These are phyloP conservation scores for Chlorella sp. DNA, from an alignment of 139 green algal species.

Conservation along the genomic window DNA sequence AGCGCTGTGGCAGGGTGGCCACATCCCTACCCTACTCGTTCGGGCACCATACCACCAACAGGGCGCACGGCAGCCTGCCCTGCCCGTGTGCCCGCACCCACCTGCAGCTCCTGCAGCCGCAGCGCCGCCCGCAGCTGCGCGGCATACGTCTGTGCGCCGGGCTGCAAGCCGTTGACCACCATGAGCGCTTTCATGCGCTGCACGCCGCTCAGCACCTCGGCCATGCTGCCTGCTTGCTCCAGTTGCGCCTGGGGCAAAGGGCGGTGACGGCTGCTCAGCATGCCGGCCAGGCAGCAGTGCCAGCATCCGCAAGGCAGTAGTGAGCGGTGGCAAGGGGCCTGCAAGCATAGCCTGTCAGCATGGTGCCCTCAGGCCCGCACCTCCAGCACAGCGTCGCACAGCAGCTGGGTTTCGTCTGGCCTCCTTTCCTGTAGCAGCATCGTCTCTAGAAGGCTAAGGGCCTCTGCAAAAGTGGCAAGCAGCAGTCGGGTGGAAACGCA, in stretches of 20 bases:
- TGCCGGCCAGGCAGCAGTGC: neutral
- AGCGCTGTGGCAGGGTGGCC: too few relatives aligned
- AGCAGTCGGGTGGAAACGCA: too few relatives aligned
- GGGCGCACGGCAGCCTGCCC: neutral
- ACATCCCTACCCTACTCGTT: neutral
- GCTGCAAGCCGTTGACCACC: neutral
- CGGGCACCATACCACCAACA: too few relatives aligned
- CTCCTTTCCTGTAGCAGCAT: neutral
- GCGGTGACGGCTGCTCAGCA: neutral
- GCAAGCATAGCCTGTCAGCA: too few relatives aligned
- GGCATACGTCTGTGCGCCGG: neutral
- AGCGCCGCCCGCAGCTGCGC: conserved; percentile 11
- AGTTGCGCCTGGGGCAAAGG: neutral
- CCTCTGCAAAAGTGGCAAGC: neutral
- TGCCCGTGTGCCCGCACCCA: neutral
- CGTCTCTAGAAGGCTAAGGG: neutral
- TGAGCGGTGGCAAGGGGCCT: neutral
- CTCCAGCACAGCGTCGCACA: conserved; percentile 12
- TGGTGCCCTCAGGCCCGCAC: neutral
- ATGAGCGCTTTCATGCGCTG: conserved; percentile 1
- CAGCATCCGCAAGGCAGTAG: neutral
- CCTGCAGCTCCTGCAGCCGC: conserved; percentile 9
- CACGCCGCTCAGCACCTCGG: neutral
- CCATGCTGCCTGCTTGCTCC: neutral
- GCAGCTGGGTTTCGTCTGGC: too few relatives aligned